phyloP scores from a whole-genome alignment of 2,329 filamentous ascomycete genomes.

The Bipolaris sorokiniana region DNA sequence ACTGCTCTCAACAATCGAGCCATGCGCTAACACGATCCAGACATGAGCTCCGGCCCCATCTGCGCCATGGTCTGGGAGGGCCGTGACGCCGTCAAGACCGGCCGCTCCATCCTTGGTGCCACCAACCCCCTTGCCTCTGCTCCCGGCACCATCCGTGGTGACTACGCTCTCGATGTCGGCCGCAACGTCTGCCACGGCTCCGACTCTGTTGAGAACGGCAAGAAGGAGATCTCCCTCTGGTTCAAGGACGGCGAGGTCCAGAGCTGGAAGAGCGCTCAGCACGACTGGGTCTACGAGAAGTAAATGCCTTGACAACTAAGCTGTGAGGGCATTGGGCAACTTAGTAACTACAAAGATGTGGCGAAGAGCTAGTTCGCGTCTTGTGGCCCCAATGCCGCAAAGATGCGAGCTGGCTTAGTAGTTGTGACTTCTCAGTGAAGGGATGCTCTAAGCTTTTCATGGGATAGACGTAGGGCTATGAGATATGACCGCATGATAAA shows the following conservation, averaged over 20 bases:
- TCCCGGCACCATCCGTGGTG: slow-evolving; percentile 97
- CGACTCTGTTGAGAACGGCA: slow-evolving; percentile 96
- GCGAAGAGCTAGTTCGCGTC: not conserved
- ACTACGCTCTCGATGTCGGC: slow-evolving; percentile 86
- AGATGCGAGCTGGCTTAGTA: slow-evolving; percentile 3
- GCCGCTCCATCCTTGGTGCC: slow-evolving; percentile 94
- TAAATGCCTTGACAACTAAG: slow-evolving; percentile 13
- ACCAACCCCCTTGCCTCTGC: slow-evolving; percentile 96
- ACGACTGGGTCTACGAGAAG: slow-evolving; percentile 99
- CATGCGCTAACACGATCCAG: slow-evolving; percentile 54
- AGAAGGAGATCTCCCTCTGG: slow-evolving; percentile 99
- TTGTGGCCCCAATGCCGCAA: not conserved
- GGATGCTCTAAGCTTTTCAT: not conserved
- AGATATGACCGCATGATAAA: slow-evolving; percentile 25
- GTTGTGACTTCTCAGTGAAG: slow-evolving; percentile 4
- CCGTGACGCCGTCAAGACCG: slow-evolving; percentile 98
- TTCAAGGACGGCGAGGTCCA: slow-evolving; percentile 89
- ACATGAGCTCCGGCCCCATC: slow-evolving; percentile 97
- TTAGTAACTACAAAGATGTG: slow-evolving; percentile 7
- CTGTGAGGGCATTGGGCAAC: slow-evolving; percentile 1
- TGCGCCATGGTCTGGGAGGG: slow-evolving; percentile 99
- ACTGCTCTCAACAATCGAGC: not conserved
- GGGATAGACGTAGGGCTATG: slow-evolving; percentile 1
- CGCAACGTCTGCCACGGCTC: slow-evolving; percentile 99
- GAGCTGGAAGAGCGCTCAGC: slow-evolving; percentile 81